phyloP scores from a whole-genome alignment of 1,284 basidiomycete genomes.

The Rhodotorula sp. region DNA sequence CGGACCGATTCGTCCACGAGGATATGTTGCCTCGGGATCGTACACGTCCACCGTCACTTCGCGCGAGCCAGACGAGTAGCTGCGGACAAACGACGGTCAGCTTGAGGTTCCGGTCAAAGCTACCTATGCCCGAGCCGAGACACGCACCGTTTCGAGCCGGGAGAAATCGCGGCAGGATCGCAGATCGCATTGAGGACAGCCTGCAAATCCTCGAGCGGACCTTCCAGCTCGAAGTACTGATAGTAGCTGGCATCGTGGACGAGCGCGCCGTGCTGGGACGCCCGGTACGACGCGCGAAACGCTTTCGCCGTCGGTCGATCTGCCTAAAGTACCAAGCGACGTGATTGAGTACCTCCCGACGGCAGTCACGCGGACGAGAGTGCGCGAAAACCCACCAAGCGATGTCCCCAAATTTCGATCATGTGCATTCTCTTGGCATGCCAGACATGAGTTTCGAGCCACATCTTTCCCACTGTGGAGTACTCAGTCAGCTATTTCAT shows the following conservation, averaged over 20 bases:
- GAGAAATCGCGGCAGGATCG: conserved; percentile 24
- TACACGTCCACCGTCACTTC: conserved; percentile 48
- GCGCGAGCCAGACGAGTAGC: conserved; percentile 59
- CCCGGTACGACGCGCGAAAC: conserved; percentile 81
- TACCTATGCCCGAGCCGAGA: neutral
- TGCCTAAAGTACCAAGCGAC: conserved; percentile 54
- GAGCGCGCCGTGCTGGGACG: conserved; percentile 75
- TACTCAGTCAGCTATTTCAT: neutral
- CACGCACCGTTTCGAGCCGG: conserved; percentile 21
- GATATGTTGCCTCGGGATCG: conserved; percentile 8
- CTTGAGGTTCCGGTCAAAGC: neutral
- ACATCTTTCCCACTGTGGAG: conserved; percentile 60
- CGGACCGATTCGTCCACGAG: conserved; percentile 50
- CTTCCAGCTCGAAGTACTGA: conserved; percentile 68
- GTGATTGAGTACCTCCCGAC: neutral
- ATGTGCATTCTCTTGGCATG: conserved; percentile 92
- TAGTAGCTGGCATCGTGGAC: conserved; percentile 84
- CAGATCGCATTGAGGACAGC: conserved; percentile 54
- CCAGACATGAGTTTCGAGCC: conserved; percentile 92
- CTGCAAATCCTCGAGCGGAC: conserved; percentile 59
- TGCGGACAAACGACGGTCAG: conserved; percentile 43
- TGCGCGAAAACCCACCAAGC: conserved; percentile 59
- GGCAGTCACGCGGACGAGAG: neutral
- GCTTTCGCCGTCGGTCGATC: conserved; percentile 82
- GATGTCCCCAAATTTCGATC: conserved; percentile 83